Conservation (phyloP, 768 basidiomycete genomes). For the Tricholoma terreum region DNA sequence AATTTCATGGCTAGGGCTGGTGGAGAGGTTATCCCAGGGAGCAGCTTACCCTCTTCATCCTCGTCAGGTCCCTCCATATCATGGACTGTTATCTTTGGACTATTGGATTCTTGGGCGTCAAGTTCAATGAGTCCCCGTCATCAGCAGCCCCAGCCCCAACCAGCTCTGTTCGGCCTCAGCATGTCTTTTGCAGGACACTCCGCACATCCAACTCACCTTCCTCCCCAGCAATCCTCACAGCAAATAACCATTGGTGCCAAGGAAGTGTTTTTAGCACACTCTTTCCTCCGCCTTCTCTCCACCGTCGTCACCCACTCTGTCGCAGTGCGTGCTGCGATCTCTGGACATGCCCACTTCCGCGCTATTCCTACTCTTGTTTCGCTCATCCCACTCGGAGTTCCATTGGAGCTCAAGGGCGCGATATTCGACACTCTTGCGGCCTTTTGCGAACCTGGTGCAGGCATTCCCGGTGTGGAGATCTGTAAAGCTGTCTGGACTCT, state of each 20-base stretch:
- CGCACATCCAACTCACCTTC: constrained; percentile 35
- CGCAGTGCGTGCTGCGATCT: constrained; percentile 74
- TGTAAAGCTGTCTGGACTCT: constrained; percentile 80
- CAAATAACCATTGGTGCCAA: constrained; percentile 56
- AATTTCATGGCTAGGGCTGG: constrained; percentile 84
- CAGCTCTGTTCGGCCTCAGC: constrained; percentile 14
- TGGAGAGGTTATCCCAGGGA: constrained; percentile 64
- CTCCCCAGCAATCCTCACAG: constrained; percentile 36
- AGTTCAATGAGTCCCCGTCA: constrained; percentile 46
- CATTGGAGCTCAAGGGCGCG: constrained; percentile 87
- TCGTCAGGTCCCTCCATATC: constrained; percentile 59
- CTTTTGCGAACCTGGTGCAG: constrained; percentile 81
- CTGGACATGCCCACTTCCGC: constrained; percentile 73
- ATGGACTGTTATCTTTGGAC: constrained; percentile 73
- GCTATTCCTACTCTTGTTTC: constrained; percentile 79
- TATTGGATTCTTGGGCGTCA: constrained; percentile 72
- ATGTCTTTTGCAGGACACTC: constrained; percentile 25
- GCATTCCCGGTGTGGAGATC: constrained; percentile 68
- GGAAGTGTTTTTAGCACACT: constrained; percentile 74
- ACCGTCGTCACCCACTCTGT: constrained; percentile 74
- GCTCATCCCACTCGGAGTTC: constrained; percentile 76
- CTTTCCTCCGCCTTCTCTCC: constrained; percentile 78
- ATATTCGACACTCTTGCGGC: constrained; percentile 78
- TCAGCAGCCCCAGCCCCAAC: constrained; percentile 42
- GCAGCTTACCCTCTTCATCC: constrained; percentile 49